Conservation (phyloP, 2,329 filamentous ascomycete species). For the Fusarium kyushuense region DNA sequence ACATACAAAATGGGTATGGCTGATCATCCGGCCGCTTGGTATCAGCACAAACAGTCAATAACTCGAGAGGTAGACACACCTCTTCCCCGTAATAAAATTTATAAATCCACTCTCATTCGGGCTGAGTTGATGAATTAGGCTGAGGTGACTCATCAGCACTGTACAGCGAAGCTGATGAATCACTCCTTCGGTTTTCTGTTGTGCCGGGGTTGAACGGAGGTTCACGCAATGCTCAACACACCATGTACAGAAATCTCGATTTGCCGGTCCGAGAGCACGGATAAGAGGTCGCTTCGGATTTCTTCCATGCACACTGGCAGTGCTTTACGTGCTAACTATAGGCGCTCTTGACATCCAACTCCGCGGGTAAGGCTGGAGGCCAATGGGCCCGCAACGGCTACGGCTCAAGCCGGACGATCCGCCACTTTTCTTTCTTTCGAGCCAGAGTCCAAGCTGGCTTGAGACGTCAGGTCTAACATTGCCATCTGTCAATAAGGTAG, state of each 20-base stretch:
- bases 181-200: not conserved
- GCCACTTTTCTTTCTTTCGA: slow-evolving; percentile 14
- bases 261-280: not conserved
- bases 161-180: not conserved
- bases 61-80: not conserved
- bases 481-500: not conserved
- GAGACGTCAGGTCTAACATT: not conserved
- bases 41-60: not conserved
- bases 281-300: not conserved
- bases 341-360: not conserved
- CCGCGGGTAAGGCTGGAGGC: slow-evolving; percentile 34
- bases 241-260: not conserved
- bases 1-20: slow-evolving; percentile 3
- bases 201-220: not conserved
- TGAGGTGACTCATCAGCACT: not conserved
- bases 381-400: slow-evolving; percentile 27
- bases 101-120: not conserved
- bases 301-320: not conserved
- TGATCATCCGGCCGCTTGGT: not conserved
- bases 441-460: slow-evolving; percentile 9
- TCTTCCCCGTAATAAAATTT: not conserved
- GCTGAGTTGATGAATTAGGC: not conserved
- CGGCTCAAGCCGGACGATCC: slow-evolving; percentile 37
- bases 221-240: not conserved
- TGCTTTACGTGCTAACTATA: not conserved